A percentile compares a stretch with the other conserved stretches of the same genome.
These are phyloP conservation scores for Penicillium hesseltinei DNA, from an alignment of 2,329 filamentous ascomycete genomes.

Conservation along the genomic window DNA sequence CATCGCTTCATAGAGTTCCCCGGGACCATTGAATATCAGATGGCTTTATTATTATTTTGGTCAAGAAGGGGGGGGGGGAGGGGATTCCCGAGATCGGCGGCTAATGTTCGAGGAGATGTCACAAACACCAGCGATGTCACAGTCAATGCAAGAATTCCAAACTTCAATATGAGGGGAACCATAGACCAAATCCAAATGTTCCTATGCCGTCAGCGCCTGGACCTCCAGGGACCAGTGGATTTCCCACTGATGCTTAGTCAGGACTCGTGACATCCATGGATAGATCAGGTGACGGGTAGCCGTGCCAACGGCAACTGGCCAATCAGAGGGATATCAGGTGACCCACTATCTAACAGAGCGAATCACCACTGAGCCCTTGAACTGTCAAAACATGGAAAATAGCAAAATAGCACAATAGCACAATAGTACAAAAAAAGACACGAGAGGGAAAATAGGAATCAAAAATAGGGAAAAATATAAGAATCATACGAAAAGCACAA, in stretches of 20 bases:
- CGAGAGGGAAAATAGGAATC: neutral
- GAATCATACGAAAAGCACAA: neutral
- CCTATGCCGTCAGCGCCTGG: constrained; percentile 8
- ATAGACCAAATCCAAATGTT: constrained; percentile 3
- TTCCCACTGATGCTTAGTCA: constrained; percentile 18
- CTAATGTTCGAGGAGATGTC: neutral
- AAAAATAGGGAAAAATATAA: neutral
- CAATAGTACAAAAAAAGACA: neutral
- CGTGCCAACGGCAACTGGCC: constrained; percentile 19
- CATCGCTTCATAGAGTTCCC: constrained; percentile 14
- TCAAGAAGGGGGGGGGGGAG: neutral
- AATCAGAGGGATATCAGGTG: constrained; percentile 4
- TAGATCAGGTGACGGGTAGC: constrained; percentile 20
- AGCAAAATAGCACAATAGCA: neutral
- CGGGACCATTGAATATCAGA: constrained; percentile 2
- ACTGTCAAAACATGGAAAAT: constrained; percentile 9
- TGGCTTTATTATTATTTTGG: constrained; percentile 5
- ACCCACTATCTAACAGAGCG: constrained; percentile 10
- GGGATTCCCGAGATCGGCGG: neutral
- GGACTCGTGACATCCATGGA: neutral
- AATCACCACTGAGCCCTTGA: constrained; percentile 13
- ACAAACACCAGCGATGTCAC: neutral
- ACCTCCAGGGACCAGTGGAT: constrained; percentile 6
- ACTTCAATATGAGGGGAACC: neutral
- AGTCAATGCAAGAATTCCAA: neutral